Base-by-base conservation (phyloP, 805 yeast genomes). In the Isabelozyma pseudorhagii region DNA sequence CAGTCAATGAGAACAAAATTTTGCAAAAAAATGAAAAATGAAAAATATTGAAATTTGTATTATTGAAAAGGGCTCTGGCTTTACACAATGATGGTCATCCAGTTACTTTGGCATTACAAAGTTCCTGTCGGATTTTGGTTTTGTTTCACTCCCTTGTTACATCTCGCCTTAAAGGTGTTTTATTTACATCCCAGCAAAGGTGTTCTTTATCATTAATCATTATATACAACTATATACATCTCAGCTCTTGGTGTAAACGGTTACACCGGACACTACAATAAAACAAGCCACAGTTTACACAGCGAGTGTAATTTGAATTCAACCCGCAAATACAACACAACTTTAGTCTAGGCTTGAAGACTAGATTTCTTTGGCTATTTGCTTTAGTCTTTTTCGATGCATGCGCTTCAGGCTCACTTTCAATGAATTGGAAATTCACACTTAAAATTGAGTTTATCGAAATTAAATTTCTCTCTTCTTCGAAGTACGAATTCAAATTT, bases 391-490 rank as follows among this genome's bases (percentile, higher is more conserved):
- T 52, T 13, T 55, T 50, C n/a, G 46, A 47, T n/a, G 40, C 45
- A 11, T 57, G 61, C 36, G 48, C 31, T 13, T 48, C 53, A 3
- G 50, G 38, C 46, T 62, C 69, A 27, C 58, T 55, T 46, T 73
- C 77, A 13, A 74, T 64, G 54, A 72, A 74, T 51, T 71, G 73
- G 56, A 63, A 74, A 53, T 71, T 72, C 43, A 70, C 62, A 42
- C 65, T 64, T 47, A 74, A 62, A n/a, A 74, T 73, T 29, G 76
- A 59, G 55, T 74, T 74, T 46, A 74, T 64, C 18, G 76, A 64
- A 9, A 74, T 69, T 55, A 72, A 62, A 57, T 74, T 73, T 29
- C 75, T 59, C 51, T 74, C 79, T 53, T 74, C 78, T 57, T 74
- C 79, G 49, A 74, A 73, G 52, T 74, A 74, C 66, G 67, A 69